Percentiles rank a stretch among this genome's conserved stretches.
phyloP scores from a whole-genome alignment of 2,329 filamentous ascomycete genomes.

The Talaromyces sp. region DNA sequence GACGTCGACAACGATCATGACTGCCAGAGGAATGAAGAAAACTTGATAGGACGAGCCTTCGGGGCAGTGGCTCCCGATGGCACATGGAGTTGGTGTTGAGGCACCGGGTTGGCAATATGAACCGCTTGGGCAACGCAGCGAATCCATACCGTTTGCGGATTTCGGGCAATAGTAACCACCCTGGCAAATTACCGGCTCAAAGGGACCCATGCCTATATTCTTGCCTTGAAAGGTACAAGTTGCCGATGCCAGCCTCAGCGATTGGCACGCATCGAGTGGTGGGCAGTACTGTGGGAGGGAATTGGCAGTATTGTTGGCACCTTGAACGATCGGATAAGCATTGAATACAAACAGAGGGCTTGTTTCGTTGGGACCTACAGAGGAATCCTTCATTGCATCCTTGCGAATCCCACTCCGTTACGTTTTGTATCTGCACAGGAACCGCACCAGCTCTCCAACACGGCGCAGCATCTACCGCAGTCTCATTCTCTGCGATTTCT shows the following conservation, averaged over 20 bases:
- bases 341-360: background rate
- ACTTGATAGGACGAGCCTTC: conserved; percentile 6
- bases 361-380: background rate
- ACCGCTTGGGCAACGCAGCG: background rate
- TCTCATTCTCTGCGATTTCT: conserved; percentile 4
- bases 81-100: conserved; percentile 8
- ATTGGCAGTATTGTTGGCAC: conserved; percentile 13
- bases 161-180: conserved; percentile 12
- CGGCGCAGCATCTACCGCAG: conserved; percentile 5
- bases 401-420: conserved; percentile 9
- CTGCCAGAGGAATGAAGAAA: conserved; percentile 7
- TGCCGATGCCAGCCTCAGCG: conserved; percentile 1
- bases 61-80: conserved; percentile 7
- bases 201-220: conserved; percentile 11
- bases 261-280: conserved; percentile 11
- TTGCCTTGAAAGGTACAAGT: conserved; percentile 11
- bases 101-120: conserved; percentile 14
- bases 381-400: conserved; percentile 9
- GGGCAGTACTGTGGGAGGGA: conserved; percentile 15
- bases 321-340: background rate
- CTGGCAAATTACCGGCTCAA: conserved; percentile 13
- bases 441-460: conserved; percentile 6
- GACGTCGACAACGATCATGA: conserved; percentile 6
- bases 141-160: background rate
- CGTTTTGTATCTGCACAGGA: conserved; percentile 10